Evolutionary conservation across 192 early-diverging fungal species (phyloP).

Genomic region (Linnemannia zychae): DNA sequence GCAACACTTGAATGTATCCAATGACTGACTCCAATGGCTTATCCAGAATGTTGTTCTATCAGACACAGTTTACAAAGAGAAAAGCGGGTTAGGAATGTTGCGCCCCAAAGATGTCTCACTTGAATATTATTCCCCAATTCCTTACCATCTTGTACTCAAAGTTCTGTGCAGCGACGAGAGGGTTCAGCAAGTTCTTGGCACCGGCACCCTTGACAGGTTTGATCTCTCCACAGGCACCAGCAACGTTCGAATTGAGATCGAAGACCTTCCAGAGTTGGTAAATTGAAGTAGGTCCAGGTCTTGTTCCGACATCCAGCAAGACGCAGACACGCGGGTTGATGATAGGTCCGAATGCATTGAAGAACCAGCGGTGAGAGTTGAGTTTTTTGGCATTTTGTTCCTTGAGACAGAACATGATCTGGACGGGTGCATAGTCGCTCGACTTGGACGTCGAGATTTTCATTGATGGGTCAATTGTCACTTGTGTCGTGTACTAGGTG

Average conservation of each 20-base stretch:
- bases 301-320: conserved; percentile 81
- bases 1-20: conserved; percentile 86
- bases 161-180: conserved; percentile 82
- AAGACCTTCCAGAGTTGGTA: conserved; percentile 75
- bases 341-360: conserved; percentile 77
- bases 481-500: conserved; percentile 84
- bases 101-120: neutral
- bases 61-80: neutral
- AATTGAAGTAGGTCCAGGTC: conserved; percentile 68
- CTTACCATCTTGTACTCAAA: conserved; percentile 84
- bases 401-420: conserved; percentile 84
- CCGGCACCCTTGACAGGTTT: conserved; percentile 64
- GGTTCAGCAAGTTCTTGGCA: conserved; percentile 74
- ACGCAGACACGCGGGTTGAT: conserved; percentile 78
- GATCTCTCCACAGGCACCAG: conserved; percentile 88
- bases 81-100: neutral
- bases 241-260: conserved; percentile 74
- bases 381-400: conserved; percentile 87
- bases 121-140: neutral
- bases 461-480: conserved; percentile 73
- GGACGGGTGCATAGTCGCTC: conserved; percentile 70
- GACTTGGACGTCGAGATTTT: conserved; percentile 64
- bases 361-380: conserved; percentile 84
- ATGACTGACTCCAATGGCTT: conserved; percentile 82
- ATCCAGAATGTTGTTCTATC: conserved; percentile 77